Evolutionary conservation across 305 asterid genomes (phyloP).

Genomic region (Fraxinus baroniana): DNA sequence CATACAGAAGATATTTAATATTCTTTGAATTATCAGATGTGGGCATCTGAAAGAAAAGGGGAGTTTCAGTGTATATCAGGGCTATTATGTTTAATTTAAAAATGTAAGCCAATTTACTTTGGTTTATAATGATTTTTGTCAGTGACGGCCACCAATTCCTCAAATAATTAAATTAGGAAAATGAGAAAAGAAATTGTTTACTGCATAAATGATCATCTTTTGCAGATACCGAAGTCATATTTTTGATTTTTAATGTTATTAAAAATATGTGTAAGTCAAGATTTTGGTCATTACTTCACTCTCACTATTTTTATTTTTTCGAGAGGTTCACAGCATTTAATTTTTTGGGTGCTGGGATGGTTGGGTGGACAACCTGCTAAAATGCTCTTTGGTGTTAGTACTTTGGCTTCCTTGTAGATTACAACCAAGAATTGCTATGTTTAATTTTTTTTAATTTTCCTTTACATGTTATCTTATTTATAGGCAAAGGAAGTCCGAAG

Average conservation of each 20-base stretch:
- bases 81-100: background rate
- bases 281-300: background rate
- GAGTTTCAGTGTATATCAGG: background rate
- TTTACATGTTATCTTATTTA: slow-evolving; percentile 5
- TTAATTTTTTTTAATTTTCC: background rate
- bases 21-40: background rate
- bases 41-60: background rate
- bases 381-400: slow-evolving; percentile 5
- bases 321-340: background rate
- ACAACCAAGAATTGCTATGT: background rate
- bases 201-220: too few species aligned
- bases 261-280: background rate
- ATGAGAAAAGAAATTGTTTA: background rate
- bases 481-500: slow-evolving; percentile 94
- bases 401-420: background rate
- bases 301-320: background rate
- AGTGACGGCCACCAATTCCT: background rate
- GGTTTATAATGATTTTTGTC: background rate
- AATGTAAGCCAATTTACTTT: background rate
- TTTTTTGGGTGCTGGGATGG: background rate
- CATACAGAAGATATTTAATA: background rate
- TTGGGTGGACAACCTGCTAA: background rate
- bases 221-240: background rate
- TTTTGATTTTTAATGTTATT: too few species aligned
- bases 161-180: background rate